These are phyloP conservation scores for Nyctanthes arbortristis DNA, from an alignment of 257 asterid species.

Conservation along the genomic window DNA sequence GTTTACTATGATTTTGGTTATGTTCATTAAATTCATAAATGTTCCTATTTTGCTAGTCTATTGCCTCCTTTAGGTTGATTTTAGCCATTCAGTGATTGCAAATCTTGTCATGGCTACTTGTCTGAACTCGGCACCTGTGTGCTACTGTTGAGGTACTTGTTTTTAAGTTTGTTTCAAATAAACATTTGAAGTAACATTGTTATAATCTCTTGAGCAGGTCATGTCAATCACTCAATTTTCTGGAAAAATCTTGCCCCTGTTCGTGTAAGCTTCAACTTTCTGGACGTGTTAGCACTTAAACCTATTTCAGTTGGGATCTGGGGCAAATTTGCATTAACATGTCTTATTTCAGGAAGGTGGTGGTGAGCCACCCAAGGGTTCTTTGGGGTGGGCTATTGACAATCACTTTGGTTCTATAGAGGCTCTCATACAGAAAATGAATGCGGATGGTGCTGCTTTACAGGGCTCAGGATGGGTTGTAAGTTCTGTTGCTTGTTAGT, in stretches of 20 bases:
- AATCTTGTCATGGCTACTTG: background rate
- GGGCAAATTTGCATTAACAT: background rate
- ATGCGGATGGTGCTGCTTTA: slow-evolving; percentile 79
- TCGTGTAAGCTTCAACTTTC: slow-evolving; percentile 40
- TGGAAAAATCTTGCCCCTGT: slow-evolving; percentile 82
- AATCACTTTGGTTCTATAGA: slow-evolving; percentile 66
- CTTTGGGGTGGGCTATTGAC: slow-evolving; percentile 69
- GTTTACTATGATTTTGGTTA: too few species aligned
- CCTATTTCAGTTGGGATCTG: background rate
- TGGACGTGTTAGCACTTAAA: background rate
- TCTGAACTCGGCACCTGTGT: background rate
- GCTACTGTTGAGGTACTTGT: background rate
- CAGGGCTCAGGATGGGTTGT: slow-evolving; percentile 98
- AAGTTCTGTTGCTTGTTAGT: slow-evolving; percentile 21
- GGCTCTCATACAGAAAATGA: slow-evolving; percentile 63
- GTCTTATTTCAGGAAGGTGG: slow-evolving; percentile 65
- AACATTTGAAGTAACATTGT: slow-evolving; percentile 3
- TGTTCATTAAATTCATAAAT: background rate
- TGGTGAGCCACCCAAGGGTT: slow-evolving; percentile 75
- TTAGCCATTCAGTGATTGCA: background rate
- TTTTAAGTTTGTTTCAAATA: background rate
- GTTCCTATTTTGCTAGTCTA: background rate
- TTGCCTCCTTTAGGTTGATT: background rate
- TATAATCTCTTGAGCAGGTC: slow-evolving; percentile 42
- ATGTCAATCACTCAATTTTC: slow-evolving; percentile 79